A percentile compares a stretch with the other conserved stretches of the same genome.
Conservation (phyloP, 495 filamentous ascomycete genomes). For the Thozetella sp. region DNA sequence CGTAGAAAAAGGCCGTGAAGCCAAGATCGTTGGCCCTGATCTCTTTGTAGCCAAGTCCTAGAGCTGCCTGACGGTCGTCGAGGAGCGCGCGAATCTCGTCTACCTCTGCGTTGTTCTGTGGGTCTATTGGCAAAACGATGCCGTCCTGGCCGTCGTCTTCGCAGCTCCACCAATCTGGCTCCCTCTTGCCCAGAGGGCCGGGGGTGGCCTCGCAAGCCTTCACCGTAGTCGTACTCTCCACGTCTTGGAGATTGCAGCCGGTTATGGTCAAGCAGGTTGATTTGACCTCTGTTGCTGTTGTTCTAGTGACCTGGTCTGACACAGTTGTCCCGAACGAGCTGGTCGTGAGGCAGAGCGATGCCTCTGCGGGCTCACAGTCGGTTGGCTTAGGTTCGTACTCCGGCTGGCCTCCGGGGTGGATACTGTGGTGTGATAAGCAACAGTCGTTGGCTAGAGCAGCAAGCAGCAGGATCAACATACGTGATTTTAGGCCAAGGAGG, state of each 20-base stretch:
- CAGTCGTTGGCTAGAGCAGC: background rate
- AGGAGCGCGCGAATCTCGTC: background rate
- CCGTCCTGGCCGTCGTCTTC: slow-evolving; percentile 1
- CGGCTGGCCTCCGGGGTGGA: background rate
- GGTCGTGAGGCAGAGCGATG: slow-evolving; percentile 4
- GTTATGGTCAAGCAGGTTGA: slow-evolving; percentile 2
- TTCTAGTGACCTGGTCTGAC: background rate
- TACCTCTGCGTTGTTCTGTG: background rate
- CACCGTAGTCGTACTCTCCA: slow-evolving; percentile 1
- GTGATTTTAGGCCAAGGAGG: background rate
- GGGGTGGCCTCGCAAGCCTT: background rate
- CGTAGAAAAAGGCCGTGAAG: slow-evolving; percentile 4
- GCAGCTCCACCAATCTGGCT: background rate
- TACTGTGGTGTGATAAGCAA: slow-evolving; percentile 1
- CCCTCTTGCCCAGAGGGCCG: background rate
- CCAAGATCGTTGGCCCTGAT: slow-evolving; percentile 1
- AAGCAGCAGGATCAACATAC: background rate
- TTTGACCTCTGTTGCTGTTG: slow-evolving; percentile 1
- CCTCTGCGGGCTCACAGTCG: slow-evolving; percentile 1
- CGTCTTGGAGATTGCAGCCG: slow-evolving; percentile 5
- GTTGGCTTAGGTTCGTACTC: slow-evolving; percentile 1
- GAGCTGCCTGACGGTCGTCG: slow-evolving; percentile 1
- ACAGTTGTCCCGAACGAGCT: slow-evolving; percentile 2
- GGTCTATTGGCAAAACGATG: background rate
- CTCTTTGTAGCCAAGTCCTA: slow-evolving; percentile 1